Base-by-base conservation (phyloP, 768 basidiomycete genomes). In the Exsudoporus frostii region DNA sequence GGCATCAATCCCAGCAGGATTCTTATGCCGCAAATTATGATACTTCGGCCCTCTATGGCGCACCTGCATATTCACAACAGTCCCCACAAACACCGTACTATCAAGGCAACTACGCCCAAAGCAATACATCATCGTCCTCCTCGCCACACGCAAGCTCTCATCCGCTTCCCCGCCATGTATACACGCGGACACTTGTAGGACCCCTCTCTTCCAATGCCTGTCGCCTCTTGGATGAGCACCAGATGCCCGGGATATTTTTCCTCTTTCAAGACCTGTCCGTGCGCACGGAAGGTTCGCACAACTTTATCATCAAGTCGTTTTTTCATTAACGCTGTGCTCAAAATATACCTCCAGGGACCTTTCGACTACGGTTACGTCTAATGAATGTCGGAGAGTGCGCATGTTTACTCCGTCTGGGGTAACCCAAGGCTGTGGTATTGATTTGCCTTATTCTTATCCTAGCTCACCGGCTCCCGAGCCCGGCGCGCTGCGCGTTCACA, bases 181-280 rank as follows among this genome's bases (percentile, higher is more conserved):
- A 90, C 70, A 90, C 90, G 11, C 82, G 92, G 48, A 94, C 93
- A 2, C 81, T 97, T 7, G 91, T 97, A 52, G 95, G 95, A 9
- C 90, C 92, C 1, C 78, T 96, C 15, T 88, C 88, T 17, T 84
- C 92, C 29, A 90, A 91, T 66, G 94, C 92, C 15, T 88, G 87
- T 68, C 83, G 87, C 45, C 77, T 97, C 46, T 73, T 83, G 51
- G 93, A 96, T 66, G 90, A 92, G 65, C 84, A 93, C 69, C 86
- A 88, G 55, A 84, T 86, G 56, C 79, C 82, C 46, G 95, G 94
- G 7, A 87, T 97, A 57, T 98, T 92, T 71, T 98, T 97, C 75
- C 84, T 97, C 56, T 92, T 95, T 73, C 92, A 93, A 68, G 95
- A 97, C 73, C 73, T 98, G 48, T 93, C 91, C 42, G 89, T 98